phyloP scores from a whole-genome alignment of 208 protist genomes.

The Acanthamoeba lugdunensis region DNA sequence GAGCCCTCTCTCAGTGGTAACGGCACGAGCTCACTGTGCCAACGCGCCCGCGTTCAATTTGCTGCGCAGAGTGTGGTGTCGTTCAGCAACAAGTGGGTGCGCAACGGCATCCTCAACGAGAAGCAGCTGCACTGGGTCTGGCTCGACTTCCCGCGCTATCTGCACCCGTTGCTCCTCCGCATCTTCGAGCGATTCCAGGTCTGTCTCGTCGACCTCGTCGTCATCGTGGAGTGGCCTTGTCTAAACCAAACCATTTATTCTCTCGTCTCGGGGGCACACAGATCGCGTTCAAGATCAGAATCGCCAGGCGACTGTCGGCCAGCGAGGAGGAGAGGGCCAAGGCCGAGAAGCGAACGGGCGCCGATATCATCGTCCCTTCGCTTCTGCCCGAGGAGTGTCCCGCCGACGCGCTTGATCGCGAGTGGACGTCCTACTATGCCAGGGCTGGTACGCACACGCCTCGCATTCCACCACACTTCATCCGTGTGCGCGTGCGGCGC shows the following conservation, averaged over 20 bases:
- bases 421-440: conserved; percentile 1
- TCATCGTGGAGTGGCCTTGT: neutral
- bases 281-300: conserved; percentile 8
- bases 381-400: conserved; percentile 48
- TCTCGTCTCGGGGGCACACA: neutral
- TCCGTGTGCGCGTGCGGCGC: neutral
- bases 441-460: neutral
- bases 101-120: conserved; percentile 56
- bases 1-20: neutral
- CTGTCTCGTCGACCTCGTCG: neutral
- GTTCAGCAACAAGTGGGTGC: conserved; percentile 65
- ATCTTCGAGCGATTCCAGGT: conserved; percentile 69
- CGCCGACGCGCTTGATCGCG: neutral
- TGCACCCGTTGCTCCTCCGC: conserved; percentile 39
- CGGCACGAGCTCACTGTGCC: neutral
- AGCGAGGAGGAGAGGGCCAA: conserved; percentile 56
- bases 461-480: neutral
- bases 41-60: neutral
- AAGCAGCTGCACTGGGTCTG: conserved; percentile 67
- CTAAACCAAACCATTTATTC: neutral
- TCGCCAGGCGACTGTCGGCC: conserved; percentile 6
- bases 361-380: conserved; percentile 40
- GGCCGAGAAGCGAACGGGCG: conserved; percentile 36
- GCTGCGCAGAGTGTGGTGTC: conserved; percentile 28
- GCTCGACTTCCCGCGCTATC: conserved; percentile 54